Conservation (phyloP, 2,329 filamentous ascomycete genomes). For the Westerdykella sp. region DNA sequence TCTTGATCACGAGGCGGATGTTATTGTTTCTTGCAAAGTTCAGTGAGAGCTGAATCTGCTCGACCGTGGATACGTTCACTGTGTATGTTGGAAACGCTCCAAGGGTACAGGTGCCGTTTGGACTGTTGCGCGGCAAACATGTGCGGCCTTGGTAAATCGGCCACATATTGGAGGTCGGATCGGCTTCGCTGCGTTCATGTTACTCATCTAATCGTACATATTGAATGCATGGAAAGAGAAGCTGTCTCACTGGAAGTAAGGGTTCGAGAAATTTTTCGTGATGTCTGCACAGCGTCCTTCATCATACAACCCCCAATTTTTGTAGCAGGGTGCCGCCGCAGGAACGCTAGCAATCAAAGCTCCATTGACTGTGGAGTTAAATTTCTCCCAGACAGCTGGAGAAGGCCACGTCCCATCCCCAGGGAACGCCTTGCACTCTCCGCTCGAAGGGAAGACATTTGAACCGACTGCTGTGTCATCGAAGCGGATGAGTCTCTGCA, state of each 20-base stretch:
- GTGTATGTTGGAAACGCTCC: constrained; percentile 4
- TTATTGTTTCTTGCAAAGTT: constrained; percentile 10
- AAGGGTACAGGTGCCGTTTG: constrained; percentile 3
- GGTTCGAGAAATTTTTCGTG: neutral
- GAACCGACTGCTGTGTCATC: neutral
- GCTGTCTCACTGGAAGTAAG: neutral
- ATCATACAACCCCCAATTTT: constrained; percentile 2
- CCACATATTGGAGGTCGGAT: constrained; percentile 4
- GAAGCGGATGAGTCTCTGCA: neutral
- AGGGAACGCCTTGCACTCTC: constrained; percentile 17
- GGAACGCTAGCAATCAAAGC: constrained; percentile 30
- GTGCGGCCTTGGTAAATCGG: constrained; percentile 3
- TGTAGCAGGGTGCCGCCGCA: constrained; percentile 28
- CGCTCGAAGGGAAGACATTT: neutral
- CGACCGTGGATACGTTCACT: constrained; percentile 4
- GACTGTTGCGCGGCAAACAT: neutral
- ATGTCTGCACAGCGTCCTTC: constrained; percentile 1
- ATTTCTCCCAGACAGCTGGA: constrained; percentile 14
- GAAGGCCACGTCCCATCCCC: constrained; percentile 20
- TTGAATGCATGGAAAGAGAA: neutral
- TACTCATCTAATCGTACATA: neutral
- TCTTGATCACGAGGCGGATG: constrained; percentile 10
- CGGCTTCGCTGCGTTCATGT: neutral
- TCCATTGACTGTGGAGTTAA: constrained; percentile 29
- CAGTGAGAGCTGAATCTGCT: constrained; percentile 5